Base-by-base conservation (phyloP, 129 eudicot genomes). In the Flaveria robusta region DNA sequence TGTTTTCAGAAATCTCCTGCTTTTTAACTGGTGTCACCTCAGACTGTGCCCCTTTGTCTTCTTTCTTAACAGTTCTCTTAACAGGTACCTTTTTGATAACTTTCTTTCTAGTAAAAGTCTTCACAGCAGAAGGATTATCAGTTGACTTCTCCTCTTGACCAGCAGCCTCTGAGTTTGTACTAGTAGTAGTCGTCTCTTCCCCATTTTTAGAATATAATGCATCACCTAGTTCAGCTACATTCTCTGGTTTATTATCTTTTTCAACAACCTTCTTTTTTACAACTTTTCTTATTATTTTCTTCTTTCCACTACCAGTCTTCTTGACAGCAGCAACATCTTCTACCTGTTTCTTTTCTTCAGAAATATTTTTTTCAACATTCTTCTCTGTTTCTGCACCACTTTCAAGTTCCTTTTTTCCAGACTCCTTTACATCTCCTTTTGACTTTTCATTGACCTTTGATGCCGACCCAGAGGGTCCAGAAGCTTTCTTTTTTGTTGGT, bases 261-360 rank as follows among this genome's bases (percentile, higher is more conserved):
- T 31, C 83, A 24, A 81, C 81, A 41, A 82, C 96, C 75, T 84
- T 91, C 82, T 81, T 86, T 85, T 87, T 93, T 64, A 93, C 85
- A 79, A 91, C 83, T 88, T 87, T 84, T 87, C 84, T 81, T 67
- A 91, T 74, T 60, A 86, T 83, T 76, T 85, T 92, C 93, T 90
- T 92, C 76, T 90, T 92, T 27, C 85, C 98, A 73, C 77, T 52
- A 77, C 66, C 82, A 54, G 84, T 79, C 70, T 86, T 68, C 80
- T 77, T 83, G 51, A 64, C 78, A 83, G 75, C 45, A 31, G 80
- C 60, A 74, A 47, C 73, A 46, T 73, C 75, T 52, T 73, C 90
- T 71, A 15, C 83, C 82, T 58, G 76, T 64, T 74, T 79, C 64
- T 59, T 74, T 67, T 86, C 76, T 59, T 55, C 87, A 20, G 63